Conservation (phyloP, 345 rosid genomes). For the Eutrema heterophyllum region DNA sequence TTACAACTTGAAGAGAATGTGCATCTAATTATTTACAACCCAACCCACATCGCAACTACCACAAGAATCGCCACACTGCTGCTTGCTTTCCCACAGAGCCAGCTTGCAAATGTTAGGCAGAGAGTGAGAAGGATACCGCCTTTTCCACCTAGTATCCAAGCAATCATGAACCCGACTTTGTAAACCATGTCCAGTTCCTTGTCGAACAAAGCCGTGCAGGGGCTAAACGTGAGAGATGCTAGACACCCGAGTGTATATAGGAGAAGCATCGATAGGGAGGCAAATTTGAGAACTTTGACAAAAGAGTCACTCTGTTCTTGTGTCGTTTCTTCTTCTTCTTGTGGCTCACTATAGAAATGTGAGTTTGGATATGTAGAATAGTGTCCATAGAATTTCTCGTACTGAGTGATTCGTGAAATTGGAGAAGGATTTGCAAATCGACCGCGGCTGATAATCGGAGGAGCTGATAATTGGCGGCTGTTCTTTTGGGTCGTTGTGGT, state of each 20-base stretch:
- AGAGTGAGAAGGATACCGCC: conserved; percentile 68
- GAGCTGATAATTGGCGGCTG: too few relatives aligned
- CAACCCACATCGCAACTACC: conserved; percentile 76
- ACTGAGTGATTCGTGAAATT: too few relatives aligned
- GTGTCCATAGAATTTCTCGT: too few relatives aligned
- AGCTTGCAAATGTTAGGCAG: conserved; percentile 72
- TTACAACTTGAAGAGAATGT: conserved; percentile 1
- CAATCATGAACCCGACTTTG: conserved; percentile 67
- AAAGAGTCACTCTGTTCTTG: too few relatives aligned
- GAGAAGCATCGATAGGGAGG: too few relatives aligned
- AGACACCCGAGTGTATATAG: conserved; percentile 47
- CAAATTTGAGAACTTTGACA: too few relatives aligned
- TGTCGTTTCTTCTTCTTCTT: too few relatives aligned
- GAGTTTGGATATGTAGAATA: too few relatives aligned
- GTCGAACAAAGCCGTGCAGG: conserved; percentile 60
- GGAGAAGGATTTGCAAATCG: too few relatives aligned
- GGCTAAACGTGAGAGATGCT: conserved; percentile 62
- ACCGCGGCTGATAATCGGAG: too few relatives aligned
- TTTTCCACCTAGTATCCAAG: conserved; percentile 76
- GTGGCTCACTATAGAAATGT: too few relatives aligned
- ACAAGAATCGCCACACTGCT: conserved; percentile 62
- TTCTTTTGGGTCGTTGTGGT: too few relatives aligned
- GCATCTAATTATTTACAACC: conserved; percentile 22
- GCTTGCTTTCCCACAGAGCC: conserved; percentile 89
- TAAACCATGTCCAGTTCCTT: conserved; percentile 71